Evolutionary conservation across 306 rosid species (phyloP).

Genomic region (Glycyrrhiza uralensis): DNA sequence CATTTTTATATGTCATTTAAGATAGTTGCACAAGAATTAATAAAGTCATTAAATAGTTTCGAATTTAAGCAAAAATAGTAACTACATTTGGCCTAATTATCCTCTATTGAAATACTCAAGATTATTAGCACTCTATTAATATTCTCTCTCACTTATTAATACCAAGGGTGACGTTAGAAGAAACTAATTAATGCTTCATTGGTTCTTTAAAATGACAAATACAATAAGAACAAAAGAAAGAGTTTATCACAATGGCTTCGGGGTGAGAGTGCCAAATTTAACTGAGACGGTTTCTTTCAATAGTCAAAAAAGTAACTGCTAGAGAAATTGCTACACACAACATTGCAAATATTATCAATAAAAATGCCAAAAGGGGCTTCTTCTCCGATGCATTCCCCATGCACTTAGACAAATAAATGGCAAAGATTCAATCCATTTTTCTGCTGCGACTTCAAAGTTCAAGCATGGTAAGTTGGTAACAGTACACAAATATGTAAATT

Average conservation of each 20-base stretch:
- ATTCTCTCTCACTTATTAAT: not conserved
- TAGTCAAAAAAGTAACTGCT: not conserved
- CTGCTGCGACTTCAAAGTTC: not conserved
- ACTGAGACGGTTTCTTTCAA: not conserved
- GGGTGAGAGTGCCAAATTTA: not conserved
- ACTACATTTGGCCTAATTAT: too few species aligned
- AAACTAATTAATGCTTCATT: not conserved
- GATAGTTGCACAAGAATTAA: too few species aligned
- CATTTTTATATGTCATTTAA: too few species aligned
- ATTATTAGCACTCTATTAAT: not conserved
- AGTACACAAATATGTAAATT: not conserved
- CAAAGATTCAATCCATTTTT: not conserved
- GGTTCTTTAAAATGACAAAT: too few species aligned
- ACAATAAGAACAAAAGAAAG: not conserved
- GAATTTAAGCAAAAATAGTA: too few species aligned
- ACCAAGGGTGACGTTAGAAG: not conserved
- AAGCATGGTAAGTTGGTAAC: constrained; percentile 3
- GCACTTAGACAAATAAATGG: not conserved
- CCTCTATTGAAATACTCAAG: too few species aligned
- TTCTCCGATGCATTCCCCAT: not conserved
- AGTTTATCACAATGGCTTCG: not conserved
- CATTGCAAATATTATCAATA: not conserved
- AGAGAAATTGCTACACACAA: not conserved
- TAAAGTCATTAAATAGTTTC: too few species aligned
- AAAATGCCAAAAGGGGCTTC: not conserved